Evolutionary conservation across 148 eudicot species (phyloP).

Genomic region (Chenopodium album): DNA sequence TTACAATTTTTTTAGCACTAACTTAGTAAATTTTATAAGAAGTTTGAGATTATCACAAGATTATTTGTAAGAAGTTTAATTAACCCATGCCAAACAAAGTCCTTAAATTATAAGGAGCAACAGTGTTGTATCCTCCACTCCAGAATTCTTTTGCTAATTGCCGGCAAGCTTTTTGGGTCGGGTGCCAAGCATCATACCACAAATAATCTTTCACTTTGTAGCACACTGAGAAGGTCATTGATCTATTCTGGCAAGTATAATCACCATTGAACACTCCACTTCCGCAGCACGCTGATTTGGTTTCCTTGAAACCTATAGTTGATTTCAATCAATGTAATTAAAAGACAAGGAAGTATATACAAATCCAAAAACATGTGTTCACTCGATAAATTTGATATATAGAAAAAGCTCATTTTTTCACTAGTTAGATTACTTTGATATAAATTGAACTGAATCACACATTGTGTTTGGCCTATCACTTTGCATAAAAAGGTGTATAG

Average conservation of each 20-base stretch:
- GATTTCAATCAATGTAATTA: not conserved
- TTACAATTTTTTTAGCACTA: too few relatives aligned
- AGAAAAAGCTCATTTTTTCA: too few relatives aligned
- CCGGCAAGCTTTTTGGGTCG: conserved; percentile 36
- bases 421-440: too few relatives aligned
- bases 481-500: too few relatives aligned
- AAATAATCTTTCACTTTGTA: conserved; percentile 34
- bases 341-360: too few relatives aligned
- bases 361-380: too few relatives aligned
- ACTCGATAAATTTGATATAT: too few relatives aligned
- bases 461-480: too few relatives aligned
- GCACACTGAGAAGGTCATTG: conserved; percentile 31
- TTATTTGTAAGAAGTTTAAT: not conserved
- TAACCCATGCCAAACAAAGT: conserved; percentile 31
- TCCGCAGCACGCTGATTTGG: conserved; percentile 42
- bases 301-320: conserved; percentile 34
- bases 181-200: conserved; percentile 52
- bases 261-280: conserved; percentile 34
- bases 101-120: conserved; percentile 47
- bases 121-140: conserved; percentile 35
- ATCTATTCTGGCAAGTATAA: conserved; percentile 30
- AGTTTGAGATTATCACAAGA: not conserved
- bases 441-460: too few relatives aligned
- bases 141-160: conserved; percentile 47
- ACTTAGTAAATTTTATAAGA: too few relatives aligned